Evolutionary conservation across 805 yeast species (phyloP).

Genomic region (Saccharomycopsis oosterbeekiorum): DNA sequence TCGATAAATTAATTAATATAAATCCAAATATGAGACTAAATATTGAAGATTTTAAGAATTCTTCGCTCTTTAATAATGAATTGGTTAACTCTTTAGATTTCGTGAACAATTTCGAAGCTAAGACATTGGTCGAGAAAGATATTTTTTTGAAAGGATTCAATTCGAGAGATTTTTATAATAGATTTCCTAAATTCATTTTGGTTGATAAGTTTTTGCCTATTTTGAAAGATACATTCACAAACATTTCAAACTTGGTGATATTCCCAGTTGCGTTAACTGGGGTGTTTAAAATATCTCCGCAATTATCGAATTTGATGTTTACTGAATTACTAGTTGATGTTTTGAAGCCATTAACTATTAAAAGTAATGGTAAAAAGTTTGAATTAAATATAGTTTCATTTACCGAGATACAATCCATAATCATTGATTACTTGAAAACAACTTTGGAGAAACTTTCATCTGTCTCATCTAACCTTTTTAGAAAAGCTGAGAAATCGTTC

Average conservation of each 20-base stretch:
- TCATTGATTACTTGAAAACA: conserved; percentile 24
- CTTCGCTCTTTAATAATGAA: conserved; percentile 74
- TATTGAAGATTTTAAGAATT: conserved; percentile 58
- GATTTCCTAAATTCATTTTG: conserved; percentile 49
- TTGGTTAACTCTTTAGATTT: conserved; percentile 70
- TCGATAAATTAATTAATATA: conserved; percentile 46
- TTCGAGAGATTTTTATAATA: conserved; percentile 32
- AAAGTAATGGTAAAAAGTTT: conserved; percentile 21
- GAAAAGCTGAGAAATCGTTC: conserved; percentile 24
- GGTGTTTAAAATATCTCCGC: conserved; percentile 51
- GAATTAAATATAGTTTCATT: conserved; percentile 24
- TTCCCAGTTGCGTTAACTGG: conserved; percentile 39
- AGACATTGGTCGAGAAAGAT: conserved; percentile 53
- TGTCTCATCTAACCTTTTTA: conserved; percentile 19
- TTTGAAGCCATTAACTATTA: conserved; percentile 16
- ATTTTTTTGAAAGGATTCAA: conserved; percentile 60
- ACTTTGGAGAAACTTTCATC: conserved; percentile 26
- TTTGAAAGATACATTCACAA: conserved; percentile 33
- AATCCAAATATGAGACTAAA: conserved; percentile 48
- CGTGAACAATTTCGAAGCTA: conserved; percentile 75
- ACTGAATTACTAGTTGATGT: conserved; percentile 48
- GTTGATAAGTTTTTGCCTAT: conserved; percentile 69
- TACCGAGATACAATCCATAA: conserved; percentile 24
- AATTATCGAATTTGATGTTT: conserved; percentile 68
- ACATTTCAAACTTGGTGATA: conserved; percentile 29